Base-by-base conservation (phyloP, 768 basidiomycete genomes). In the Lanmaoa rubissima region DNA sequence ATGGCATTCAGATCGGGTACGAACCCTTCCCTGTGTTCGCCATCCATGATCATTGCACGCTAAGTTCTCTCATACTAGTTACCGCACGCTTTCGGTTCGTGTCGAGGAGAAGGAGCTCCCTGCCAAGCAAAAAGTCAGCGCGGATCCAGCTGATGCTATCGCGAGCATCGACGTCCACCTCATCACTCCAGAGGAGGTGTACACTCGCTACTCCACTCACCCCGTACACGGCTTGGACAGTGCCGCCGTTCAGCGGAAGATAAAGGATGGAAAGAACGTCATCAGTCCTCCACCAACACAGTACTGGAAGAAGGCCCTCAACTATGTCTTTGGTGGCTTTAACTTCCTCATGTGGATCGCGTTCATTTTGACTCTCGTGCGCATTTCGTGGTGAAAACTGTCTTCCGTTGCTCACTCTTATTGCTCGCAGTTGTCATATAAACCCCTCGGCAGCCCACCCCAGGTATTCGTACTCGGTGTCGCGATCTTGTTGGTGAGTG, bases 251-350 rank as follows among this genome's bases (percentile, higher is more conserved):
- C 68, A 73, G 51, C 73, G 78, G 19, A 68, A 65, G 48, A 57
- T 71, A 24, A 61, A 69, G 42, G 62, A 70, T 38, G 78, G 76
- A 32, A 77, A 69, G 59, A 84, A 84, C 66, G 71, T 75, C 51
- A 78, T 83, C 39, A 77, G 75, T 19, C 75, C 79, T 0, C 80
- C 78, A 0, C 75, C 73, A 0, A 76, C 74, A 2, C 78, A 80
- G 54, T 75, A 72, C 61, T 79, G 67, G 73, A 77, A 75, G 64
- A 83, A 82, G 72, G 71, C 75, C 31, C 62, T 81, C n/a, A 78
- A 77, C 61, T 85, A 82, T 51, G 57, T 84, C 47, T 80, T 85
- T 46, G 81, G 82, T 41, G 83, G 83, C 0, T 84, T 84, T 66
- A 83, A 83, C 51, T 77, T 76, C 52, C 68, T 85, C 16, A 79